Base-by-base conservation (phyloP, 331 rosid genomes). In the Rhamnella rubrinervis region DNA sequence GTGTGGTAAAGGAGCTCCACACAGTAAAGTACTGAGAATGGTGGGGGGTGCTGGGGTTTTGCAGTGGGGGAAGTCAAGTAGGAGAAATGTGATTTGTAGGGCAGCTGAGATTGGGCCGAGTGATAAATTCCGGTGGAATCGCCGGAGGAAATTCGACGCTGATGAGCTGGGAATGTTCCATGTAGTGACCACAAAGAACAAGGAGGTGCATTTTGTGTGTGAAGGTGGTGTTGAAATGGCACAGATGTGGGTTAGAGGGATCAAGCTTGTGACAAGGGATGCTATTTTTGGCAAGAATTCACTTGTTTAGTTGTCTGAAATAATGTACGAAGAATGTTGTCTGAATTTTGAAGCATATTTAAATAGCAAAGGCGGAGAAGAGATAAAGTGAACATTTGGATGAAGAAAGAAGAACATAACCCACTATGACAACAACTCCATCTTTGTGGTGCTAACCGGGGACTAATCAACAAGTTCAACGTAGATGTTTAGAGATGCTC, bases 221-320 rank as follows among this genome's bases (percentile, higher is more conserved):
- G 84, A 82, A 66, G 88, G 89, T 61, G 96, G 89, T 38, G 68
- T 46, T 71, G 84, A 80, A 82, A 88, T 80, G 89, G 89, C 89
- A 15, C 58, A 73, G 53, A 52, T 88, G 53, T 86, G 96, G 96
- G 92, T 86, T 1, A 82, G 88, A 61, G 96, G 92, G 53, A 82
- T 88, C 70, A 67, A 50, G 61, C 72, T 86, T 61, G 85, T 78
- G 56, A 88, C 92, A 8, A 66, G 73, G 39, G 85, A 78, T 69
- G 83, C 81, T 50, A 59, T 80, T 63, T 84, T 71, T 71, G 84
- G 82, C 41, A 59, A 28, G 50, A 25, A 78, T 17, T 19, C 53
- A 9, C 31, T 25, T n/a, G 23, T 53, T 17, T 53, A 20, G 35
- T 3, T 31, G 35, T 31, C 4, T 31, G n/a, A 53, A 60, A 31